Conservation (phyloP, 1,284 basidiomycete genomes). For the Pyrrhoderma noxium region DNA sequence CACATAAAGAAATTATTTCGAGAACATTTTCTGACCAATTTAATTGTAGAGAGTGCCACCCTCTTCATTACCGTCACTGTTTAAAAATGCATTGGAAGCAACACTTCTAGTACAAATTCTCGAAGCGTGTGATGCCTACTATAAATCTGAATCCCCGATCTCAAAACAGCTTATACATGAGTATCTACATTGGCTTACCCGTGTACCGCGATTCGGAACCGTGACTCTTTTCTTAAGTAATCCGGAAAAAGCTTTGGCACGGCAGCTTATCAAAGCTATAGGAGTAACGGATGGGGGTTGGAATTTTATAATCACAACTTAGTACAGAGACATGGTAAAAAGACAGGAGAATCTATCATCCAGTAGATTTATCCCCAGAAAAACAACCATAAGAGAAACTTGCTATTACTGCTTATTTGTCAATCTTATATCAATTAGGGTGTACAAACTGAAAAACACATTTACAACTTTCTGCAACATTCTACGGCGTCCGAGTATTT, state of each 20-base stretch:
- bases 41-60: conserved; percentile 43
- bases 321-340: too few relatives aligned
- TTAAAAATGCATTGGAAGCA: conserved; percentile 61
- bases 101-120: conserved; percentile 49
- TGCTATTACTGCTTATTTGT: too few relatives aligned
- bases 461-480: too few relatives aligned
- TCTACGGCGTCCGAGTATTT: too few relatives aligned
- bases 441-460: too few relatives aligned
- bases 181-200: conserved; percentile 45
- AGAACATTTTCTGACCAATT: neutral
- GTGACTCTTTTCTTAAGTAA: conserved; percentile 54
- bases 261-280: neutral
- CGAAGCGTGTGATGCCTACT: conserved; percentile 32
- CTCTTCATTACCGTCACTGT: conserved; percentile 45
- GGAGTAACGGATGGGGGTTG: neutral
- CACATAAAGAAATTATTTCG: neutral
- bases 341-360: too few relatives aligned
- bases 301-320: too few relatives aligned
- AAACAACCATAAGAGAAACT: too few relatives aligned
- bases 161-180: conserved; percentile 27
- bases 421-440: too few relatives aligned
- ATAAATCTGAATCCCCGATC: neutral
- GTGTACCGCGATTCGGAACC: conserved; percentile 54
- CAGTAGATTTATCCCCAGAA: too few relatives aligned
- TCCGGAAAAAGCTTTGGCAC: conserved; percentile 38